Percentiles rank a stretch among this genome's conserved stretches.
These are phyloP conservation scores for Pythium apleroticum DNA, from an alignment of 352 stramenopile genomes.

Conservation along the genomic window DNA sequence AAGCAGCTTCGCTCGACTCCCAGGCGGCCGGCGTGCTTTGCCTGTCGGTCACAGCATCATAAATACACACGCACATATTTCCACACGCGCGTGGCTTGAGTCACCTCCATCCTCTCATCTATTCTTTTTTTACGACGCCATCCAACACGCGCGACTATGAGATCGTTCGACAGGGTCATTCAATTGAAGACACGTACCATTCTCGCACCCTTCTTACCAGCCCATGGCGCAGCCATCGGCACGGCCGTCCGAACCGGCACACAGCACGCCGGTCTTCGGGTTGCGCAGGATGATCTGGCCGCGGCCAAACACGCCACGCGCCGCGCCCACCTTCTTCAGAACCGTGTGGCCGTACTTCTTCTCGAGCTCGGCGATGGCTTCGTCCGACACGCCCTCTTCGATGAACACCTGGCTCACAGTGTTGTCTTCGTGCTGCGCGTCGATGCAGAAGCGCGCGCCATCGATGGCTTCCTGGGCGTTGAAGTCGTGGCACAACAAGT, in stretches of 20 bases:
- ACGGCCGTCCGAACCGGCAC: slow-evolving; percentile 93
- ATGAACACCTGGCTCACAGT: slow-evolving; percentile 72
- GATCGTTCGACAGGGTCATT: background rate
- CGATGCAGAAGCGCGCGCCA: slow-evolving; percentile 93
- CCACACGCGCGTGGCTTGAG: too few relatives aligned
- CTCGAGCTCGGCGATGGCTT: slow-evolving; percentile 71
- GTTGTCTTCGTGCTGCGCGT: slow-evolving; percentile 66
- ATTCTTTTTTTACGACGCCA: slow-evolving; percentile 4
- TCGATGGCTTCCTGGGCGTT: slow-evolving; percentile 93
- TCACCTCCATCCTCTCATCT: background rate
- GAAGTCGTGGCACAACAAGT: slow-evolving; percentile 82
- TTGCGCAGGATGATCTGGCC: slow-evolving; percentile 87
- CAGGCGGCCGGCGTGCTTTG: too few relatives aligned
- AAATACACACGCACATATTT: background rate
- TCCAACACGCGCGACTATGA: background rate
- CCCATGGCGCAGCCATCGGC: slow-evolving; percentile 94
- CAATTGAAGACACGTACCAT: background rate
- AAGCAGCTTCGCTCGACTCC: too few relatives aligned
- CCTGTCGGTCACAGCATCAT: background rate
- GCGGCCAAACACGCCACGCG: slow-evolving; percentile 64
- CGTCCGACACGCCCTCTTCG: slow-evolving; percentile 75
- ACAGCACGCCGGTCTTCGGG: slow-evolving; percentile 86
- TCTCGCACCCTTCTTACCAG: slow-evolving; percentile 36
- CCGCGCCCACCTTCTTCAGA: slow-evolving; percentile 29
- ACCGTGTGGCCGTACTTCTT: slow-evolving; percentile 81